A percentile compares a stretch with the other conserved stretches of the same genome.
phyloP scores from a whole-genome alignment of 768 basidiomycete genomes.

The Gymnopilus dilepis region DNA sequence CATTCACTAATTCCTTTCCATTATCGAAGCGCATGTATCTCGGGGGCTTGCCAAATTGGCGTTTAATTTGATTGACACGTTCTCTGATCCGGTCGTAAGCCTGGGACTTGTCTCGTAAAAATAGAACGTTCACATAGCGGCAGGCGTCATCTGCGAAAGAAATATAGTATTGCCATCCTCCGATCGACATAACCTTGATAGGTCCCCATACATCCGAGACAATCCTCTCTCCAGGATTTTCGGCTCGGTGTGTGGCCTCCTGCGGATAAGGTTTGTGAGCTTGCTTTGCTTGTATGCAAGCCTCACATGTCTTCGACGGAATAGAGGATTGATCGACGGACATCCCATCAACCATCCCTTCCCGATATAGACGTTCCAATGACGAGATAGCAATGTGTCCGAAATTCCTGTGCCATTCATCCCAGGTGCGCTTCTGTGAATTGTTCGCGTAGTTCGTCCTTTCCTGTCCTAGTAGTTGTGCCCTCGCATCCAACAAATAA shows the following conservation, averaged over 20 bases:
- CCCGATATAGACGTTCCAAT: no score
- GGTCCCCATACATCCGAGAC: constrained; percentile 39
- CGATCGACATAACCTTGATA: constrained; percentile 24
- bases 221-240: constrained; percentile 26
- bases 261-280: constrained; percentile 36
- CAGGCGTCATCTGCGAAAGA: constrained; percentile 28
- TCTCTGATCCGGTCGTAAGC: constrained; percentile 20
- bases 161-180: constrained; percentile 31
- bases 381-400: no score
- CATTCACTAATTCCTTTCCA: constrained; percentile 20
- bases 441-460: no score
- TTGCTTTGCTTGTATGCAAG: constrained; percentile 41
- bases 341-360: no score
- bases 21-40: constrained; percentile 17
- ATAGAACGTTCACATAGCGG: not conserved
- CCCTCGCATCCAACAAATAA: constrained; percentile 26
- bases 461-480: no score
- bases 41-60: constrained; percentile 6
- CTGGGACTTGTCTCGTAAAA: constrained; percentile 8
- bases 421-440: no score
- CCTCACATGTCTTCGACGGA: no score
- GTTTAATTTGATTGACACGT: constrained; percentile 14
- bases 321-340: no score
- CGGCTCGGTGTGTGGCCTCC: constrained; percentile 27
- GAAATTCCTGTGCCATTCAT: no score